Evolutionary conservation across 495 filamentous ascomycete genomes (phyloP), one percentile per base, ranked within the genome.

Genomic region (Podospora conica): DNA sequence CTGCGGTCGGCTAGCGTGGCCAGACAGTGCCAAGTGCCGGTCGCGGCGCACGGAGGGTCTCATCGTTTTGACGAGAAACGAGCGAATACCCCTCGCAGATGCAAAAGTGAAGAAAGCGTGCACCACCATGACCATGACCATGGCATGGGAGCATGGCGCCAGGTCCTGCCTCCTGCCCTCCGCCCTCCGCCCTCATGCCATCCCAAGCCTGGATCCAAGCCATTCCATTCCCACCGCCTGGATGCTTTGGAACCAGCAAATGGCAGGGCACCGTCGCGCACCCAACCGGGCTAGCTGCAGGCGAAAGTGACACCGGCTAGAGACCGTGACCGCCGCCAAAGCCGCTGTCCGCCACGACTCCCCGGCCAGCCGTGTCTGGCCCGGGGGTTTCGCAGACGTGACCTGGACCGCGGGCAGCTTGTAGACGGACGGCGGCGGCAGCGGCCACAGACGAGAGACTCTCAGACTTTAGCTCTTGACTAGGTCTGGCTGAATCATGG

Each of bases 41-140:
- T 18, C 1, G 7, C n/a, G 40, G 15, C 27, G 23, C 7, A 48
- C 40, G 40, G 40, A 48, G 40, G 40, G 40, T 48, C 40, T 48
- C 40, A 48, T 48, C 40, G 40, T 40, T 12, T 40, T 40, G 33
- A 40, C 33, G 18, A 48, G 40, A 7, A 11, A 40, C 33, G 33
- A 15, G 33, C 15, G 7, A 55, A 64, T 64, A 64, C 61, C 61
- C 61, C 61, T 58, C 24, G n/a, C 55, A 48, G 63, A 64, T 64
- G 63, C 63, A 28, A 64, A 64, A 64, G 63, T 64, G 29, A 64
- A 55, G 58, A 64, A 55, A 28, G 31, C 33, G 60, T 53, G 21
- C 33, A 53, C 59, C 31, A 40, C 20, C 29, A 27, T 27, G 25
- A n/a, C n/a, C n/a, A n/a, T n/a, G n/a, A n/a, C n/a, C n/a, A 29